Base-by-base conservation (phyloP, 148 eudicot species). In the Amaranthus cruentus region DNA sequence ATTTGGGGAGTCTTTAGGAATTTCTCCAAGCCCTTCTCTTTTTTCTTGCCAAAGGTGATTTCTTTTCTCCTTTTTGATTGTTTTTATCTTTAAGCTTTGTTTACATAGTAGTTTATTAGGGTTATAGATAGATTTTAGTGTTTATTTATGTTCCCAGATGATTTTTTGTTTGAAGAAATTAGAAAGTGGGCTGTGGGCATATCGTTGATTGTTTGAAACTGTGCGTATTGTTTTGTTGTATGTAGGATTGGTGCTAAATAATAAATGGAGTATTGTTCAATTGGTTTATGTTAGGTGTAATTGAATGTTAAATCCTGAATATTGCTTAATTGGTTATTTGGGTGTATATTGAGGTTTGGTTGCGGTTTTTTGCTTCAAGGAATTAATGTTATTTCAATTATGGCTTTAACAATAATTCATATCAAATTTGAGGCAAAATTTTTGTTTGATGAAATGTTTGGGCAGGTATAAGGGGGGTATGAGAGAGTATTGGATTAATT, bases 31-130 rank as follows among this genome's bases (percentile, higher is more conserved):
- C 73, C 89, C 83, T 47, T 78, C 91, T 67, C 68, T 86, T 55
- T 81, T 90, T 77, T 50, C 84, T 61, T 90, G 98, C 62, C 90
- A 88, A 76, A 92, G 96, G 96, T 91, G 10, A 63, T 55, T 9
- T n/a, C 47, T 47, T 70, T 53, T 72, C n/a, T 49, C 3, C 28
- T 28, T 2, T 44, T 15, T 62, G 5, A 44, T 8, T 69, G 44
- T 14, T 2, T 53, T 11, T 7, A n/a, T 61, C 7, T 47, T 42
- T 77, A 11, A 28, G 15, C 42, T 5, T 44, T 55, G 3, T 14
- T 13, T 9, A 3, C 3, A 5, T 42, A 5, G 49, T 49, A 4
- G 43, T 9, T 7, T 5, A 49, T 47, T 44, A 4, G 43, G 58
- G 65, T 47, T 47, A 47, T 47, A 5, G 4, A 7, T 60, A 1